These are phyloP conservation scores for Candida albicans DNA, from an alignment of 1,139 yeast genomes.

Conservation along the genomic window DNA sequence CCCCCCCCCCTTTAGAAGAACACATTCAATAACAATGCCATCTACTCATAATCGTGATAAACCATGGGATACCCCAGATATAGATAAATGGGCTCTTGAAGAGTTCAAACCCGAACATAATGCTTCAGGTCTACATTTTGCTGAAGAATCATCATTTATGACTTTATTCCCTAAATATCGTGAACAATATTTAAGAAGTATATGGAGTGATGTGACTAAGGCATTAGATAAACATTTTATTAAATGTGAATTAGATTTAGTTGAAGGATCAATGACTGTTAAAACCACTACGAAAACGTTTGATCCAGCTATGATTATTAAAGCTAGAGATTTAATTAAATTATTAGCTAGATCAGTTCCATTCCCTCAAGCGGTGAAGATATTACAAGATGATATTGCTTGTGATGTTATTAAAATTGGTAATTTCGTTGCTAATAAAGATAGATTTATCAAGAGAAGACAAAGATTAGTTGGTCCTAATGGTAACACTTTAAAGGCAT, in stretches of 20 bases:
- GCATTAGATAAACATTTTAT: constrained; percentile 72
- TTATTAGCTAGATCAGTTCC: constrained; percentile 95
- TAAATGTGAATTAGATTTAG: constrained; percentile 81
- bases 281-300: constrained; percentile 92
- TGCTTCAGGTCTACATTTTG: constrained; percentile 78
- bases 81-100: constrained; percentile 90
- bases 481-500: constrained; percentile 94
- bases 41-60: constrained; percentile 92
- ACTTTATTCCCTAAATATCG: constrained; percentile 96
- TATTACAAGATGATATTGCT: constrained; percentile 87
- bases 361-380: constrained; percentile 91
- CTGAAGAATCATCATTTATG: constrained; percentile 94
- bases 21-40: constrained; percentile 52
- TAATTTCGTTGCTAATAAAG: constrained; percentile 83
- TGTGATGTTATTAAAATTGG: constrained; percentile 97
- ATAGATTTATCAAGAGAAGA: constrained; percentile 90
- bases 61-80: constrained; percentile 97
- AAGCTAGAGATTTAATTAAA: constrained; percentile 93
- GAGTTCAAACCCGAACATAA: constrained; percentile 91
- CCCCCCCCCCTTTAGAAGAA: neutral
- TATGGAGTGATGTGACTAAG: constrained; percentile 92
- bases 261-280: constrained; percentile 97
- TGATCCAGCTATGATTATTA: constrained; percentile 92
- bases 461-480: constrained; percentile 96
- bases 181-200: constrained; percentile 81